Percentiles rank a stretch among this genome's conserved stretches.
Conservation (phyloP, 169 alveolate genomes). For the Babesia sp. region DNA sequence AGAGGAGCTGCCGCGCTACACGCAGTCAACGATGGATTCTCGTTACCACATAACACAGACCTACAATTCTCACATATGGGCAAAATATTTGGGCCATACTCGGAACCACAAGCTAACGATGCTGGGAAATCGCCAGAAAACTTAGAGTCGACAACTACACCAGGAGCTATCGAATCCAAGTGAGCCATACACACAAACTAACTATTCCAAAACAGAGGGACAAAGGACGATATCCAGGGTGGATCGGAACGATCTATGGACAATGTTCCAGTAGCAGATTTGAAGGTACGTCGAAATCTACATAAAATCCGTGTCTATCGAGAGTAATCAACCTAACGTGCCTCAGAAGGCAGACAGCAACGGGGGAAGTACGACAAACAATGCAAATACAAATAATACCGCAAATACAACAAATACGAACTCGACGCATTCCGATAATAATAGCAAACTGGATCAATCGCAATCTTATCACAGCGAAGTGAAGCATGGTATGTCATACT, state of each 20-base stretch:
- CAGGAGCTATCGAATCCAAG: not conserved
- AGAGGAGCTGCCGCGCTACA: slow-evolving; percentile 19
- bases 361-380: not conserved
- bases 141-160: not conserved
- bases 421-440: slow-evolving; percentile 18
- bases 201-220: not conserved
- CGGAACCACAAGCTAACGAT: not conserved
- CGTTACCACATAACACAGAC: slow-evolving; percentile 7
- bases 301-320: no score
- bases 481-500: slow-evolving; percentile 18
- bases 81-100: not conserved
- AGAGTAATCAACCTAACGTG: not conserved
- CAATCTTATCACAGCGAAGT: not conserved
- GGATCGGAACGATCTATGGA: slow-evolving; percentile 32
- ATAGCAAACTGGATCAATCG: slow-evolving; percentile 23
- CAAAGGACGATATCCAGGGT: slow-evolving; percentile 1
- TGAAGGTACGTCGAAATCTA: slow-evolving; percentile 4
- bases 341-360: slow-evolving; percentile 1
- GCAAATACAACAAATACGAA: slow-evolving; percentile 4
- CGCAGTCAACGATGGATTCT: not conserved
- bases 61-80: slow-evolving; percentile 44
- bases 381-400: not conserved
- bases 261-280: slow-evolving; percentile 21
- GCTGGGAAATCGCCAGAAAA: not conserved
- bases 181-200: not conserved